phyloP scores from a whole-genome alignment of 2,329 filamentous ascomycete species.

The Rhinocladiella mackenziei region DNA sequence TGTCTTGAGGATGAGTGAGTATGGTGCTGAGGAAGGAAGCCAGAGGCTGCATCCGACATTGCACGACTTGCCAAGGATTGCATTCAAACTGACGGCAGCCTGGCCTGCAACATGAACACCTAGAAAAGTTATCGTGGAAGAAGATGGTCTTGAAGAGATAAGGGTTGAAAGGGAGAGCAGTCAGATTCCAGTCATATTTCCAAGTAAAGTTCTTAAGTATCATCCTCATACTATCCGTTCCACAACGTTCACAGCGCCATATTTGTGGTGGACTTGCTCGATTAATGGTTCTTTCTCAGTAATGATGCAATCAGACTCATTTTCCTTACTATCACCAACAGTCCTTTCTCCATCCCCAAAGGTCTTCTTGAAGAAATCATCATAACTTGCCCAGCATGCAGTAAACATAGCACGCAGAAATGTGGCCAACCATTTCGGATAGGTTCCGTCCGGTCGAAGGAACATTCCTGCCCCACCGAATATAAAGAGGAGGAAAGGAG shows the following conservation, averaged over 20 bases:
- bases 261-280: constrained; percentile 11
- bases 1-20: neutral
- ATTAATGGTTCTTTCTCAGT: constrained; percentile 24
- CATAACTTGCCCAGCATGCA: constrained; percentile 62
- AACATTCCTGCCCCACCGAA: constrained; percentile 48
- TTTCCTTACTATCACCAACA: constrained; percentile 29
- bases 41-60: too few species aligned
- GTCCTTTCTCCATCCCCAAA: constrained; percentile 87
- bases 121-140: too few species aligned
- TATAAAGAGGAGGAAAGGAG: constrained; percentile 55
- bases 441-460: constrained; percentile 61
- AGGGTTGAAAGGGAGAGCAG: too few species aligned
- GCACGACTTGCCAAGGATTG: too few species aligned
- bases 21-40: too few species aligned
- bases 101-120: neutral
- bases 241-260: constrained; percentile 13
- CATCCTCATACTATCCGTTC: constrained; percentile 15
- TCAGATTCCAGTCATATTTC: neutral
- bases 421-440: constrained; percentile 63
- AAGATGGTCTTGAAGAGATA: neutral
- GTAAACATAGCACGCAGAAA: constrained; percentile 53
- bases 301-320: constrained; percentile 10
- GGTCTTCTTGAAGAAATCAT: constrained; percentile 56
- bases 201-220: neutral
- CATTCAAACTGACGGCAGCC: too few species aligned